Base-by-base conservation (phyloP, 805 yeast genomes). In the Cyberlindnera nakhonratchasimensis region DNA sequence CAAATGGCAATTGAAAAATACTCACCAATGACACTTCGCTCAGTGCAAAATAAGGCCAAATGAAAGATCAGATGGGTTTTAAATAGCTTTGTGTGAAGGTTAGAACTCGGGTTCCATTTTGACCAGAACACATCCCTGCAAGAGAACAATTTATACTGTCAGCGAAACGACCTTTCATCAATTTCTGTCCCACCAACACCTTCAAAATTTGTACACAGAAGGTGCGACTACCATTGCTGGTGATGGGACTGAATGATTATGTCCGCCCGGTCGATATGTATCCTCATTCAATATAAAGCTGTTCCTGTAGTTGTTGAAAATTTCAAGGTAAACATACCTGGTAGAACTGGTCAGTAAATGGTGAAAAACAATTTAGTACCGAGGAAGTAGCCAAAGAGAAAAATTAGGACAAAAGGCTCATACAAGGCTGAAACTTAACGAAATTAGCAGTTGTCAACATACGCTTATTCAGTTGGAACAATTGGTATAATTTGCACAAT, bases 191-290 rank as follows among this genome's bases (percentile, higher is more conserved):
- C 61, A 57, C 61, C 79, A 70, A 63, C 70, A 58, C 59, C 67
- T 61, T 40, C 46, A 47, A 61, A 60, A 50, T 53, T 74, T 55
- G 80, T 75, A 75, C 80, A 75, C 80, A 41, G 48, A 45, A 64
- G 61, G 52, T 56, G 69, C 77, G 67, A 52, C 71, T 73, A 73
- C 79, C 70, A 53, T 46, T 26, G 43, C 33, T 40, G 62, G 72
- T 62, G 71, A 53, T 53, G 54, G 43, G n/a, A 32, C 39, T 47
- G 39, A 48, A 37, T 39, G 40, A 52, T 49, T 71, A 69, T 69
- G 75, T 68, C 75, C 75, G 75, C 75, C 75, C 73, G 72, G 74
- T 70, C 74, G 72, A 51, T 51, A 42, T 36, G 45, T 43, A 44
- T 45, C 59, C 32, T 55, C 60, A 54, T 43, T 43, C 46, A 38